phyloP scores from a whole-genome alignment of 805 yeast genomes.

The Yarrowia sp. region DNA sequence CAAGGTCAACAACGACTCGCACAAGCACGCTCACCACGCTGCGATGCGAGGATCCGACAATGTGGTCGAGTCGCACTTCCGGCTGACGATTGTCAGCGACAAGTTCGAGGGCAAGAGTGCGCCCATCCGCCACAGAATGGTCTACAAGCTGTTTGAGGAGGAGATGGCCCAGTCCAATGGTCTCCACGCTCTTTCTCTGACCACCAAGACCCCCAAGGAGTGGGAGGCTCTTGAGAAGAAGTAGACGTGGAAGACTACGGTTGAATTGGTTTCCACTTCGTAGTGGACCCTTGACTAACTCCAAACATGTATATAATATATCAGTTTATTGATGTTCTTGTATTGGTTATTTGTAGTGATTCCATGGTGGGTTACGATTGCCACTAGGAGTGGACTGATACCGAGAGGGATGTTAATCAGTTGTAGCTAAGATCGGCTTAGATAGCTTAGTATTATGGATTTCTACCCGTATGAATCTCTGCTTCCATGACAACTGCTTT shows the following conservation, averaged over 20 bases:
- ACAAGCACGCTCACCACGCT: constrained; percentile 83
- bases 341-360: too few species aligned
- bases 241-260: not conserved
- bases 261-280: not conserved
- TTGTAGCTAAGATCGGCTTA: too few species aligned
- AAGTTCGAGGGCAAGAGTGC: constrained; percentile 60
- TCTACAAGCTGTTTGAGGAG: constrained; percentile 66
- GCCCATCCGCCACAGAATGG: constrained; percentile 75
- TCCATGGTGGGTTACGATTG: too few species aligned
- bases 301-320: not conserved
- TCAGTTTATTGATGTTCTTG: too few species aligned
- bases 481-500: too few species aligned
- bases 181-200: constrained; percentile 84
- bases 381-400: too few species aligned
- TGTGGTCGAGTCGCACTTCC: constrained; percentile 75
- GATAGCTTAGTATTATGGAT: too few species aligned
- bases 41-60: constrained; percentile 74
- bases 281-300: too few species aligned
- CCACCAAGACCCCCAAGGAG: constrained; percentile 72
- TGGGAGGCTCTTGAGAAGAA: constrained; percentile 32
- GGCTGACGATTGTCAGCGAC: constrained; percentile 69
- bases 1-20: constrained; percentile 74
- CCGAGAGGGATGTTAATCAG: too few species aligned
- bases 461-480: too few species aligned
- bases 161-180: constrained; percentile 64